Conservation (phyloP, 163 green algal species). For the Chlorella variabilis region DNA sequence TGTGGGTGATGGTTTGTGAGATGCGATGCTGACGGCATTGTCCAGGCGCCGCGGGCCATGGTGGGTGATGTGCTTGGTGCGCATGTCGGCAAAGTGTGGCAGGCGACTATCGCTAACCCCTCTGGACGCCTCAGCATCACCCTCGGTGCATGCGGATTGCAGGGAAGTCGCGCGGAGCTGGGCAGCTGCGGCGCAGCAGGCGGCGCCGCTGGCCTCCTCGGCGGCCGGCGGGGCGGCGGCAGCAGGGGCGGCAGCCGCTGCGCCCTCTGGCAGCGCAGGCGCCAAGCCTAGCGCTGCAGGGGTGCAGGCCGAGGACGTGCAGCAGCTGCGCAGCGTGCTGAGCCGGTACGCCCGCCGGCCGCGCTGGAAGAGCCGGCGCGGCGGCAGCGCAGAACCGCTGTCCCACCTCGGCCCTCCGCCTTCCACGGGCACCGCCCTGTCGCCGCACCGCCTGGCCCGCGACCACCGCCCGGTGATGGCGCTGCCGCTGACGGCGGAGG, state of each 20-base stretch:
- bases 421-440: too few species aligned
- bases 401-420: too few species aligned
- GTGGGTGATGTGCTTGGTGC: not conserved
- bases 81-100: not conserved
- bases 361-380: not conserved
- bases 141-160: not conserved
- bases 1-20: not conserved
- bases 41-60: not conserved
- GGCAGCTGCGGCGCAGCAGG: not conserved
- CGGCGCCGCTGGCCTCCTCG: not conserved
- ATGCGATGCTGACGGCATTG: not conserved
- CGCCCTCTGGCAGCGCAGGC: not conserved
- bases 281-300: not conserved
- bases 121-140: not conserved
- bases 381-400: not conserved
- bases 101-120: not conserved
- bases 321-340: conserved; percentile 2
- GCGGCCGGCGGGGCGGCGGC: too few species aligned
- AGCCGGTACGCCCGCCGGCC: not conserved
- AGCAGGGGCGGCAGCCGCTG: not conserved
- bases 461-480: not conserved
- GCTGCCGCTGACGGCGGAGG: not conserved
- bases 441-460: too few species aligned
- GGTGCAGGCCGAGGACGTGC: not conserved
- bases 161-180: conserved; percentile 9